phyloP scores from a whole-genome alignment of 2,329 filamentous ascomycete species.

The Alternaria alternata region DNA sequence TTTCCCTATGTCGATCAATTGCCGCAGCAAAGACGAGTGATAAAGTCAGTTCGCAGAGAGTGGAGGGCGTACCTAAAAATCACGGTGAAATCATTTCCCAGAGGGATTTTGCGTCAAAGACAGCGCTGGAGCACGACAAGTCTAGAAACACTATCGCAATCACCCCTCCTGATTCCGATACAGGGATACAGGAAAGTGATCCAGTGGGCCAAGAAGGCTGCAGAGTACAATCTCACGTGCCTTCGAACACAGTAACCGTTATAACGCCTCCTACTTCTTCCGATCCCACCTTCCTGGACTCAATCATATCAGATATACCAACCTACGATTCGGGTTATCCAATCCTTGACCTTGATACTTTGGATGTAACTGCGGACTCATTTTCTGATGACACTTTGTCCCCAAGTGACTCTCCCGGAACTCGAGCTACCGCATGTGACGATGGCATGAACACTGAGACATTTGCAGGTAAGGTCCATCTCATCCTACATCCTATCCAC shows the following conservation, averaged over 20 bases:
- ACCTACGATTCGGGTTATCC: background rate
- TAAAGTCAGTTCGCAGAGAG: background rate
- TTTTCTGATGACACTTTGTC: background rate
- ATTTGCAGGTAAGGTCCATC: background rate
- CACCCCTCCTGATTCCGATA: background rate
- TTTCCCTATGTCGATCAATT: background rate
- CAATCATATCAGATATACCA: background rate
- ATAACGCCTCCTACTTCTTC: background rate
- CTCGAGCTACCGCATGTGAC: background rate
- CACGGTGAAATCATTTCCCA: background rate
- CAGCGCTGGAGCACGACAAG: background rate
- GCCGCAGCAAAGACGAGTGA: background rate
- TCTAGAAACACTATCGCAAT: background rate
- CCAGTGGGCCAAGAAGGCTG: background rate
- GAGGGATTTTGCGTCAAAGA: background rate
- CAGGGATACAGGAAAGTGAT: background rate
- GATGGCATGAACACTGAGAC: background rate
- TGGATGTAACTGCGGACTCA: background rate
- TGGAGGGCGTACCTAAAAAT: background rate
- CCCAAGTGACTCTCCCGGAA: background rate
- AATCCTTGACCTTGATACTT: background rate
- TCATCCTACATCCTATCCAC: rapidly evolving
- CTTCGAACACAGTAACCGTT: background rate
- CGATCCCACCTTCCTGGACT: background rate
- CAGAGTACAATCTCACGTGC: background rate